phyloP scores from a whole-genome alignment of 805 yeast species.

The Wickerhamiella galacta region DNA sequence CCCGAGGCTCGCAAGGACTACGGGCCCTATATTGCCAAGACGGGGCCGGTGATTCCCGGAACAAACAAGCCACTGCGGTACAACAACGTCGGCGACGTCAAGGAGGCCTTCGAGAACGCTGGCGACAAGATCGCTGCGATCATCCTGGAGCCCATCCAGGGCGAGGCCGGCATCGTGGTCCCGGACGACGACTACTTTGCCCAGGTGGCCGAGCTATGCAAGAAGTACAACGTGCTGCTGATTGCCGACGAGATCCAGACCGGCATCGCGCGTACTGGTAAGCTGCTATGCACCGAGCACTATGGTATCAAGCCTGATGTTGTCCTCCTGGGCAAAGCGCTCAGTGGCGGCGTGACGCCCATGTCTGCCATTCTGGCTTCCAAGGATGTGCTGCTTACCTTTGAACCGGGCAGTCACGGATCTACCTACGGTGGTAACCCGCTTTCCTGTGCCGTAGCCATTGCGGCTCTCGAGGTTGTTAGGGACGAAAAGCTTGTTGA shows the following conservation, averaged over 20 bases:
- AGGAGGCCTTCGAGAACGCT: slow-evolving; percentile 48
- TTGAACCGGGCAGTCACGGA: slow-evolving; percentile 93
- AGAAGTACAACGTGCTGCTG: slow-evolving; percentile 66
- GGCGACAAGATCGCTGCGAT: slow-evolving; percentile 87
- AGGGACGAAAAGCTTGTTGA: slow-evolving; percentile 73
- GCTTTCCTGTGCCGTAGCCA: slow-evolving; percentile 78
- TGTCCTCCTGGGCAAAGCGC: slow-evolving; percentile 81
- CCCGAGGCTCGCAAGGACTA: slow-evolving; percentile 77
- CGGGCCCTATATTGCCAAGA: slow-evolving; percentile 76
- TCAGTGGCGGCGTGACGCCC: slow-evolving; percentile 88
- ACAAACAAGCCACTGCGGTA: slow-evolving; percentile 52
- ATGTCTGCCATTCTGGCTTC: slow-evolving; percentile 84
- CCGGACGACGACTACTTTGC: slow-evolving; percentile 72
- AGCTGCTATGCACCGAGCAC: slow-evolving; percentile 82
- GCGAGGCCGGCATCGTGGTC: slow-evolving; percentile 95
- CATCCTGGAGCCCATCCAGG: slow-evolving; percentile 89
- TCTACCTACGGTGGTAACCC: slow-evolving; percentile 98
- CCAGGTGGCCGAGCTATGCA: slow-evolving; percentile 57
- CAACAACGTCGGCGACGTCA: slow-evolving; percentile 75
- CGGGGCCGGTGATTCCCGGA: slow-evolving; percentile 75
- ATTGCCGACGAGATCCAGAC: slow-evolving; percentile 97
- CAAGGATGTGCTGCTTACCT: slow-evolving; percentile 72
- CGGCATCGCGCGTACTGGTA: slow-evolving; percentile 94
- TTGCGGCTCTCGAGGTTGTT: slow-evolving; percentile 84
- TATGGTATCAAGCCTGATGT: slow-evolving; percentile 74